Conservation (phyloP, 2,329 filamentous ascomycete genomes). For the Atkinsonella hypoxylon region DNA sequence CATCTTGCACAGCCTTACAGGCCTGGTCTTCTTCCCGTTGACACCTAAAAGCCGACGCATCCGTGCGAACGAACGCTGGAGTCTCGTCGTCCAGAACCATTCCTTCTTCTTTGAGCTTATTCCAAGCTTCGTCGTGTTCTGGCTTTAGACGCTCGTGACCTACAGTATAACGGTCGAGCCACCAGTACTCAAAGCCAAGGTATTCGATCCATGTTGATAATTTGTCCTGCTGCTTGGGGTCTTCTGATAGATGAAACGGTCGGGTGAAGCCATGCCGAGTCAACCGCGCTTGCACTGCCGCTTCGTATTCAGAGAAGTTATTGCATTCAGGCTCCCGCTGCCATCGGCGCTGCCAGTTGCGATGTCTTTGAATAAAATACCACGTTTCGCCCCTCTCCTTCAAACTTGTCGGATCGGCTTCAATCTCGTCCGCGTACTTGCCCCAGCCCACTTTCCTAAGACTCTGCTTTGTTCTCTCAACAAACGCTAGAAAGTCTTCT, state of each 20-base stretch:
- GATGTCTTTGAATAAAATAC: slow-evolving; percentile 3
- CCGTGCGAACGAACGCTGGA: slow-evolving; percentile 6
- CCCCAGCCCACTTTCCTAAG: background rate
- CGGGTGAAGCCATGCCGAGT: slow-evolving; percentile 17
- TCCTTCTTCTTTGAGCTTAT: slow-evolving; percentile 17
- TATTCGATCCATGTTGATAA: slow-evolving; percentile 29
- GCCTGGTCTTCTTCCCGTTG: slow-evolving; percentile 1
- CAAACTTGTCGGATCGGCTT: slow-evolving; percentile 7
- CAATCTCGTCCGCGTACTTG: slow-evolving; percentile 3
- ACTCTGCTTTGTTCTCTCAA: slow-evolving; percentile 5
- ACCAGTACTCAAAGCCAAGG: slow-evolving; percentile 18
- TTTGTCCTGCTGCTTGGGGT: slow-evolving; percentile 18
- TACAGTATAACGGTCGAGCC: slow-evolving; percentile 12
- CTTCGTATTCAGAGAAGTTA: slow-evolving; percentile 14
- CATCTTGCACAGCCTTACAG: background rate
- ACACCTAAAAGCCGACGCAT: background rate
- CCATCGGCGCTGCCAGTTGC: slow-evolving; percentile 3
- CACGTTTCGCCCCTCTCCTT: slow-evolving; percentile 2
- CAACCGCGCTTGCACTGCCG: slow-evolving; percentile 15
- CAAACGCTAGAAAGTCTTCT: slow-evolving; percentile 7
- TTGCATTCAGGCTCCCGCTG: slow-evolving; percentile 10
- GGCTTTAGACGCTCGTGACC: slow-evolving; percentile 12
- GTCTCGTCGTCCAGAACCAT: slow-evolving; percentile 13
- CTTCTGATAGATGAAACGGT: slow-evolving; percentile 17
- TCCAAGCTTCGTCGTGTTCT: slow-evolving; percentile 18